Base-by-base conservation (phyloP, 2,329 filamentous ascomycete genomes). In the Cercospora sp. region DNA sequence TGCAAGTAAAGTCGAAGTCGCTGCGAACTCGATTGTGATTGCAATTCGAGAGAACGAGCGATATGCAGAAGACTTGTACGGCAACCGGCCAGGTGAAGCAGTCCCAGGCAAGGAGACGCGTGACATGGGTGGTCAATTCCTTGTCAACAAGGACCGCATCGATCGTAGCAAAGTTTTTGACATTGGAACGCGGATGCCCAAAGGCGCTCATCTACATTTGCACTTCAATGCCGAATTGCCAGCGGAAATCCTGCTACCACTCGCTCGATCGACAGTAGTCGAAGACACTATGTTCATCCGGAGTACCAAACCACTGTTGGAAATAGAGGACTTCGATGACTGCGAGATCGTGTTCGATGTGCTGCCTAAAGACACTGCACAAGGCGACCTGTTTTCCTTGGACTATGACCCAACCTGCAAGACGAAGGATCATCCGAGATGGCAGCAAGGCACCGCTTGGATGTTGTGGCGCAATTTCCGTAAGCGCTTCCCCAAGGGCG, bases 191-290 rank as follows among this genome's bases (percentile, higher is more conserved):
- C 75, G 77, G 66, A 85, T 91, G 82, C 91, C 91, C 51, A 93
- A 93, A 77, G 91, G 90, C 2, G 85, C 86, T 0, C 89, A 93
- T 75, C 81, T 93, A 26, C 91, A 93, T 77, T 86, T 92, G 26
- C 91, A 93, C 77, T 93, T 91, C 82, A 93, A 93, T 76, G 86
- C 90, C n/a, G 91, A 90, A 68, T 81, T 93, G 4, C 81, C 83
- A 13, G 89, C 90, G 9, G 77, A 81, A 1, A 83, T 88, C 5
- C 81, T 93, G 20, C 81, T 93, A 82, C 72, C 86, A 81, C 71
- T 85, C 82, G 81, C 81, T 69, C 76, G 80, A 10, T 65, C 42
- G 10, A 12, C 63, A 13, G 53, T 77, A 5, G 87, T 89, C 57
- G 60, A 66, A 82, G 75, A 84, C 0, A 85, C 85, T 71, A 92